Conservation (phyloP, 2,329 filamentous ascomycete species). For the Ampelomyces quisqualis region DNA sequence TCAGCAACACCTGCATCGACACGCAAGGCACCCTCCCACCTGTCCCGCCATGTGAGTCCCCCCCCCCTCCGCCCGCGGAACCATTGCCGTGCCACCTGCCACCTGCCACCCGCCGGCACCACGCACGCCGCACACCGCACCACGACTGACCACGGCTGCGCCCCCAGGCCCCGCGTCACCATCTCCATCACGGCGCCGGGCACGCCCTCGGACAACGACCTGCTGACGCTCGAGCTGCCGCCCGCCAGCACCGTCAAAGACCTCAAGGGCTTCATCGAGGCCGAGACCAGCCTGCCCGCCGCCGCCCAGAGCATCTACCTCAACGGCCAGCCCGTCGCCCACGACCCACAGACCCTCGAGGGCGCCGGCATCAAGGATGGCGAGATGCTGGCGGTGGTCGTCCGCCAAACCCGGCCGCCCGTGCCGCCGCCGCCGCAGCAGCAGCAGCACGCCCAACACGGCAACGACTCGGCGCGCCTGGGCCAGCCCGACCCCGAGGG, state of each 20-base stretch:
- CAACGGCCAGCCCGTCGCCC: conserved; percentile 77
- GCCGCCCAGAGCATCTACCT: conserved; percentile 82
- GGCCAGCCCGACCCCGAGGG: conserved; percentile 66
- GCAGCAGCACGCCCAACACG: conserved; percentile 9
- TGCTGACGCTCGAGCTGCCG: conserved; percentile 80
- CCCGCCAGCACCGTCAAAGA: conserved; percentile 79
- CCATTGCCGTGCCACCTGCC: conserved; percentile 41
- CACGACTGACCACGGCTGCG: conserved; percentile 24
- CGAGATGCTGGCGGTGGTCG: conserved; percentile 88
- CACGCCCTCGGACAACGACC: conserved; percentile 65
- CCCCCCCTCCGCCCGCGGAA: conserved; percentile 7
- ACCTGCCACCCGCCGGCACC: no score
- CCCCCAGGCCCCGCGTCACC: conserved; percentile 73
- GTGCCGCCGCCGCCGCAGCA: no score
- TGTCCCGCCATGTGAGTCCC: conserved; percentile 40
- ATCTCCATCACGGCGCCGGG: conserved; percentile 79
- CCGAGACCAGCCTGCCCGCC: conserved; percentile 73
- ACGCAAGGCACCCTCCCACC: conserved; percentile 33
- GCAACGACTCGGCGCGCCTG: conserved; percentile 26
- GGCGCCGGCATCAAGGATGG: conserved; percentile 79
- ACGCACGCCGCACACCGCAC: no score
- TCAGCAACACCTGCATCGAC: conserved; percentile 37
- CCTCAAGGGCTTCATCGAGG: conserved; percentile 84
- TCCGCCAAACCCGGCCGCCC: conserved; percentile 47
- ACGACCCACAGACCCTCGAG: conserved; percentile 78